A percentile compares a stretch with the other conserved stretches of the same genome.
Evolutionary conservation across 1,284 basidiomycete genomes (phyloP).

Genomic region (Ganoderma lucidum): DNA sequence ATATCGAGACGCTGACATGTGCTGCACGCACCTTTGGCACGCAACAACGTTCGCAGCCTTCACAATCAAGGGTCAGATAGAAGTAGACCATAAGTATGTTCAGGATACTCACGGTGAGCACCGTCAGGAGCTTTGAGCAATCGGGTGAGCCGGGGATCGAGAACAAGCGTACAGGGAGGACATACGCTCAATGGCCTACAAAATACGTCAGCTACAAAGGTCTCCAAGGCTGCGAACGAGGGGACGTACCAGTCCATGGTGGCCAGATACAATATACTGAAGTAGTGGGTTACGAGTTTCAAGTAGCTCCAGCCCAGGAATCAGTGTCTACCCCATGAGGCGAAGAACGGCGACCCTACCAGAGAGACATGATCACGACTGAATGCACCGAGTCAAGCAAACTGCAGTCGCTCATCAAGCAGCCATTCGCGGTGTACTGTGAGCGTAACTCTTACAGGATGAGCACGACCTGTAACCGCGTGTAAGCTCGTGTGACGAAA

Average conservation of each 20-base stretch:
- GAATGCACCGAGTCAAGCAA: neutral
- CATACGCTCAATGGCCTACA: slow-evolving; percentile 1
- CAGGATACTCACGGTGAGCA: neutral
- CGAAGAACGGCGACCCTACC: neutral
- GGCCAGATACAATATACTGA: slow-evolving; percentile 36
- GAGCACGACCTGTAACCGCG: neutral
- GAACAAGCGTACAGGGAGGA: neutral
- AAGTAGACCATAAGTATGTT: neutral
- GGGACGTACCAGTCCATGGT: slow-evolving; percentile 29
- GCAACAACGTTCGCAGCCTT: slow-evolving; percentile 1
- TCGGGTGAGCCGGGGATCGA: neutral
- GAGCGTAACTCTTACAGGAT: neutral
- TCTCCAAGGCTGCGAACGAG: no score
- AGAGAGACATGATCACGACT: slow-evolving; percentile 3
- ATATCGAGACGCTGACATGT: neutral
- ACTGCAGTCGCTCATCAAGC: neutral
- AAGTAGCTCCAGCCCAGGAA: slow-evolving; percentile 3
- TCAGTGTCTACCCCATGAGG: neutral
- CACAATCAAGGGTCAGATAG: neutral
- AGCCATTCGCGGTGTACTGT: neutral
- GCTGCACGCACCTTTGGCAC: neutral
- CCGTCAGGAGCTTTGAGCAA: neutral
- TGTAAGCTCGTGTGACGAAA: neutral
- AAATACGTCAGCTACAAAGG: no score
- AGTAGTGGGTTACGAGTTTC: slow-evolving; percentile 7